phyloP scores from a whole-genome alignment of 164 flowering plant species.

The Saururus chinensis region DNA sequence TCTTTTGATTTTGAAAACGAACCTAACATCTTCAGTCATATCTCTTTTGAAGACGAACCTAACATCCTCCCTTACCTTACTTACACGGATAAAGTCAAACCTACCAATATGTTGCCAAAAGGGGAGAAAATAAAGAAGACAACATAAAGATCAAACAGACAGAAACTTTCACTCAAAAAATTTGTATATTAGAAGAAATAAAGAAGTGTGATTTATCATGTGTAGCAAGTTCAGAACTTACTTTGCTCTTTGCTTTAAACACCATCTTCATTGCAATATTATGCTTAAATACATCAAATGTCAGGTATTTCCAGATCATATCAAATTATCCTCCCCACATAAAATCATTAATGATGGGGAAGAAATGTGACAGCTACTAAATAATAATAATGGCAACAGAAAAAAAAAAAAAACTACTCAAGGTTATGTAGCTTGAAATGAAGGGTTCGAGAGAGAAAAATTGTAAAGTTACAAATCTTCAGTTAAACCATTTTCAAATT shows the following conservation, averaged over 20 bases:
- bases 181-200: not conserved
- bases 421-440: not conserved
- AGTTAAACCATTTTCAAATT: too few species aligned
- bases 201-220: conserved; percentile 43
- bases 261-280: conserved; percentile 20
- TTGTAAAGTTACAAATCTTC: not conserved
- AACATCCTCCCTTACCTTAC: not conserved
- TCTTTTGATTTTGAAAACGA: too few species aligned
- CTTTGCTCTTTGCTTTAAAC: conserved; percentile 23
- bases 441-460: not conserved
- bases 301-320: not conserved
- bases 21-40: too few species aligned
- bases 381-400: too few species aligned
- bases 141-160: conserved; percentile 25
- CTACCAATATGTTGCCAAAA: too few species aligned
- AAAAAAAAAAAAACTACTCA: not conserved
- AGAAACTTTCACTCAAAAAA: not conserved
- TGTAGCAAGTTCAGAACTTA: conserved; percentile 22
- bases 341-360: too few species aligned
- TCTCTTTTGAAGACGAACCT: too few species aligned
- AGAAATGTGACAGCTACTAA: too few species aligned
- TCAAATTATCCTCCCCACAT: too few species aligned
- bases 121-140: conserved; percentile 10
- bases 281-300: conserved; percentile 32
- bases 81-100: conserved; percentile 33